A percentile compares a stretch with the other conserved stretches of the same genome.
phyloP scores from a whole-genome alignment of 1,284 basidiomycete species.

The Flammula alnicola region DNA sequence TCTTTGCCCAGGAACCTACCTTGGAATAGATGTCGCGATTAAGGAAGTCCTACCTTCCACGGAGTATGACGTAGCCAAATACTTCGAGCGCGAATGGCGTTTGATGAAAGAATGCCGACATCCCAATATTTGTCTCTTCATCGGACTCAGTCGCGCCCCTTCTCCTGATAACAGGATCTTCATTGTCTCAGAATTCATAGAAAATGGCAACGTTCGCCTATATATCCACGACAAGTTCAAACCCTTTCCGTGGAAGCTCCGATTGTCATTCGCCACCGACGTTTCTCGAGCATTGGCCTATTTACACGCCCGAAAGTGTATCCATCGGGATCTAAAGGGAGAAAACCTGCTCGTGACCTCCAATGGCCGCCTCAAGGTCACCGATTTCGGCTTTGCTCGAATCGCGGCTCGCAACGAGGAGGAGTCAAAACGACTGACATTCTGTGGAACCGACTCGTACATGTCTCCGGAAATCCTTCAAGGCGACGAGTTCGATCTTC shows the following conservation, averaged over 20 bases:
- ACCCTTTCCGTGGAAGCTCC: conserved; percentile 88
- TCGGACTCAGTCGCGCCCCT: conserved; percentile 90
- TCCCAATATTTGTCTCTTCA: conserved; percentile 93
- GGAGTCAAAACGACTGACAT: conserved; percentile 90
- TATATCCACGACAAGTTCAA: conserved; percentile 83
- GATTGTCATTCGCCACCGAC: conserved; percentile 94
- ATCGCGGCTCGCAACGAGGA: conserved; percentile 92
- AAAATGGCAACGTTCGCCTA: conserved; percentile 84
- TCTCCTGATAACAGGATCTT: conserved; percentile 83
- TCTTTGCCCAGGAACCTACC: conserved; percentile 70
- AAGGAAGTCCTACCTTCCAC: conserved; percentile 92
- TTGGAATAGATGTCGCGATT: conserved; percentile 95
- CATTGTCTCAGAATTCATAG: conserved; percentile 90
- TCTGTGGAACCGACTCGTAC: conserved; percentile 95
- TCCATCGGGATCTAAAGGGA: conserved; percentile 91
- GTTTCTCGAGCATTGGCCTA: conserved; percentile 95
- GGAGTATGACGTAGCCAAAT: conserved; percentile 94
- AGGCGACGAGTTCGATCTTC: conserved; percentile 89
- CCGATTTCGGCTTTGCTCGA: conserved; percentile 94
- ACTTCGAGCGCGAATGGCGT: conserved; percentile 97
- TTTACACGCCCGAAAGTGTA: conserved; percentile 90
- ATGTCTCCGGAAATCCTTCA: conserved; percentile 95
- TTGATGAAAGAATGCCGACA: conserved; percentile 87
- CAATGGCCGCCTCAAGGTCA: conserved; percentile 94
- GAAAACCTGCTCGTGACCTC: conserved; percentile 95